Conservation (phyloP, 2,329 filamentous ascomycete genomes). For the Davidsoniella neocaledoniae region DNA sequence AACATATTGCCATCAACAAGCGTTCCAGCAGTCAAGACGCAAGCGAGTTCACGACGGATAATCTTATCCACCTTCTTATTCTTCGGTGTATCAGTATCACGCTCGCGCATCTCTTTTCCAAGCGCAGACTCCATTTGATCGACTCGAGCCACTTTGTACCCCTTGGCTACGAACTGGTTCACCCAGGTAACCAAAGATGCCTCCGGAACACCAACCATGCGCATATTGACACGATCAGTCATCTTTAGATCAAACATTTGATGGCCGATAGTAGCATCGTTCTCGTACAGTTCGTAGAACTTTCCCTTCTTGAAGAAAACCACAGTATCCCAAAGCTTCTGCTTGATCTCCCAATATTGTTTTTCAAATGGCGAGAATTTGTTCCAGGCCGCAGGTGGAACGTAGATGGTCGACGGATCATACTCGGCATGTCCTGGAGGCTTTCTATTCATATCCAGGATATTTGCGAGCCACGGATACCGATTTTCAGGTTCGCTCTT, state of each 20-base stretch:
- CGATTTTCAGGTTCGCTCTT: constrained; percentile 69
- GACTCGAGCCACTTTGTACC: constrained; percentile 90
- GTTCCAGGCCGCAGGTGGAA: constrained; percentile 62
- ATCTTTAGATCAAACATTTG: constrained; percentile 96
- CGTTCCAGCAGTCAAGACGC: constrained; percentile 80
- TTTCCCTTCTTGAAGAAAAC: constrained; percentile 99
- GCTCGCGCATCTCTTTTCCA: constrained; percentile 96
- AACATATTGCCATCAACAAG: constrained; percentile 93
- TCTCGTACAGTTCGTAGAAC: constrained; percentile 96
- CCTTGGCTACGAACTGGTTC: constrained; percentile 95
- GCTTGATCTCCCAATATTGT: constrained; percentile 99
- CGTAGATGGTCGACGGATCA: constrained; percentile 77
- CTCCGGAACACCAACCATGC: constrained; percentile 96
- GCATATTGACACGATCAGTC: constrained; percentile 97
- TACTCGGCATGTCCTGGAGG: constrained; percentile 69
- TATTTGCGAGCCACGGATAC: constrained; percentile 78
- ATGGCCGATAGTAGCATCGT: constrained; percentile 89
- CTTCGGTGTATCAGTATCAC: constrained; percentile 45
- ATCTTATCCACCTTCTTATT: constrained; percentile 71
- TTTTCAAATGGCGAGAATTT: constrained; percentile 91
- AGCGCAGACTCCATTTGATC: constrained; percentile 94
- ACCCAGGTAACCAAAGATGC: constrained; percentile 93
- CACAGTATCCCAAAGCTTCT: constrained; percentile 91
- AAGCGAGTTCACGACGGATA: constrained; percentile 77
- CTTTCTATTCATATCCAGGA: constrained; percentile 70